Conservation (phyloP, 495 filamentous ascomycete species). For the Rhypophila decipiens region DNA sequence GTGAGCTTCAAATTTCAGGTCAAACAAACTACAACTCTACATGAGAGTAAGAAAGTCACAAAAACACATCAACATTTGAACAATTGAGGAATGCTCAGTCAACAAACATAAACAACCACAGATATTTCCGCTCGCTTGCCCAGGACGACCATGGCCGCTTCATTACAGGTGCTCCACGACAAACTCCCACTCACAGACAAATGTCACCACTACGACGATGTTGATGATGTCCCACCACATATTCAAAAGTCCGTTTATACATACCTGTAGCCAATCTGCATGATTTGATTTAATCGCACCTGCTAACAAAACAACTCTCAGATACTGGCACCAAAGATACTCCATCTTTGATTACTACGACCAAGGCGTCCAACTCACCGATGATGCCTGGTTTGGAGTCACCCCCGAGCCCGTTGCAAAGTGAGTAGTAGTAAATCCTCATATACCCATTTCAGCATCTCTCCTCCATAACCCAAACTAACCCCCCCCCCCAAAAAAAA, state of each 20-base stretch:
- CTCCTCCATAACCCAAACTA: neutral
- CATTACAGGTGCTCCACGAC: conserved; percentile 10
- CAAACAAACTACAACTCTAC: neutral
- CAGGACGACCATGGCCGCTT: conserved; percentile 3
- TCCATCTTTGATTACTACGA: conserved; percentile 77
- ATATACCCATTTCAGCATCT: neutral
- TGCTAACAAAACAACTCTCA: conserved; percentile 22
- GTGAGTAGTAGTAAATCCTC: conserved; percentile 54
- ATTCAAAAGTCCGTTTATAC: conserved; percentile 63
- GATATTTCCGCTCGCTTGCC: neutral
- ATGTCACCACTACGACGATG: conserved; percentile 59
- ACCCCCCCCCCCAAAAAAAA: conserved; percentile 19
- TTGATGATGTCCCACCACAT: conserved; percentile 64
- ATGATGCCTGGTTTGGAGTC: conserved; percentile 91
- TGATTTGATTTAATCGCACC: no score
- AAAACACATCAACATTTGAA: neutral
- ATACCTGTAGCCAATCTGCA: no score
- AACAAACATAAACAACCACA: neutral
- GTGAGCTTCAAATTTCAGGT: neutral
- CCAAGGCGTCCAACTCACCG: conserved; percentile 82
- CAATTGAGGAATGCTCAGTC: neutral
- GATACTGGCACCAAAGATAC: conserved; percentile 85
- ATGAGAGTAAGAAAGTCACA: neutral
- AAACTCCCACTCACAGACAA: conserved; percentile 41
- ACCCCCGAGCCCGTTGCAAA: conserved; percentile 85